Percentiles rank a stretch among this genome's conserved stretches.
phyloP scores from a whole-genome alignment of 306 rosid species.

The Prosopis cineraria region DNA sequence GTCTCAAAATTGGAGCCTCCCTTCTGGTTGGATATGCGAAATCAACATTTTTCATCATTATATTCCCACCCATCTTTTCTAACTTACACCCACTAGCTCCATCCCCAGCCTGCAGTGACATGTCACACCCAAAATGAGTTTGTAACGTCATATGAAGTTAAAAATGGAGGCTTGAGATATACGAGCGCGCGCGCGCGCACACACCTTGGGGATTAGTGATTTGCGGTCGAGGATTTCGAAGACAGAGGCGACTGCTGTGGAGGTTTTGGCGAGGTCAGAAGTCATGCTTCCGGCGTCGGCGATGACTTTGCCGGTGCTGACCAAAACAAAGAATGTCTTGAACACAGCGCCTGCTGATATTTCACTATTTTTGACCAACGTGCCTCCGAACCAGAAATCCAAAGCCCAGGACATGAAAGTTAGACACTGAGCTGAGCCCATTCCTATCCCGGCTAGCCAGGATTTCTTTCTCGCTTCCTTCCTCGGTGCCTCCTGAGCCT shows the following conservation, averaged over 20 bases:
- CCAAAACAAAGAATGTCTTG: conserved; percentile 86
- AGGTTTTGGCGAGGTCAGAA: conserved; percentile 84
- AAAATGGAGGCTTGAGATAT: background rate
- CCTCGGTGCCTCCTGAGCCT: conserved; percentile 85
- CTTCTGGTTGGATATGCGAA: conserved; percentile 78
- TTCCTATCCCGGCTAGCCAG: conserved; percentile 92
- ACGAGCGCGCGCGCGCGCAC: conserved; percentile 36
- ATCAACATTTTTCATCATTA: conserved; percentile 84
- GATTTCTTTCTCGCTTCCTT: conserved; percentile 84
- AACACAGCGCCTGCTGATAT: conserved; percentile 93
- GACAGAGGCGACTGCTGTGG: conserved; percentile 80
- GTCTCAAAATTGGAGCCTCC: conserved; percentile 55
- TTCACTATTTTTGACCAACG: conserved; percentile 61
- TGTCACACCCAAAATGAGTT: background rate
- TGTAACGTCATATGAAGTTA: background rate
- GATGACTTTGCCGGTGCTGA: conserved; percentile 91
- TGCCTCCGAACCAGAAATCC: conserved; percentile 99
- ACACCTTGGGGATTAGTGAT: conserved; percentile 76
- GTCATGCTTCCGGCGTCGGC: conserved; percentile 99
- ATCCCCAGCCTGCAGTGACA: conserved; percentile 47
- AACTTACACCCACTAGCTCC: conserved; percentile 43
- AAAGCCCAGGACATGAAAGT: conserved; percentile 96
- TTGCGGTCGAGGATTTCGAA: conserved; percentile 85
- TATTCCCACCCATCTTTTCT: conserved; percentile 64
- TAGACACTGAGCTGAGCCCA: conserved; percentile 96